Evolutionary conservation across 306 rosid genomes (phyloP), one percentile per base, ranked within the genome.

Genomic region (Trifolium repens): DNA sequence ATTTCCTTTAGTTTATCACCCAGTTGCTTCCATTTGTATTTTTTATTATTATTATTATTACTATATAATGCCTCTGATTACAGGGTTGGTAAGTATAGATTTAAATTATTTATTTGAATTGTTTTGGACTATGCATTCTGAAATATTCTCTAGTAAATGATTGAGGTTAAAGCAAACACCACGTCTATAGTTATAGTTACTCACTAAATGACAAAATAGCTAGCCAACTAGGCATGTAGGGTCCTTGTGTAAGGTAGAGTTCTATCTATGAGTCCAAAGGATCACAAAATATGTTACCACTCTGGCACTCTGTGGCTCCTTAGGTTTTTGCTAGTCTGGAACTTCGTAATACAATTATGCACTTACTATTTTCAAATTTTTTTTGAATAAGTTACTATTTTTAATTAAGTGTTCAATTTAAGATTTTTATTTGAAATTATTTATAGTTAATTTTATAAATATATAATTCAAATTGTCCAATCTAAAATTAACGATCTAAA

Each of bases 151-250:
- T 47, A 2, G 68, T 70, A 55, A 52, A 68, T 68, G 73, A 69
- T 75, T 50, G 49, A 74, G 67, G 62, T 44, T 61, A 74, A 75
- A 69, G 76, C 24, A 80, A 24, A 80, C 53, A 74, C 2, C 2
- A n/a, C 66, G 71, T 55, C 54, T 75, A 42, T 60, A 10, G 63
- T 71, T 75, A 42, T 60, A 10, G 63, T 71, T 62, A 24, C 60
- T 70, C 61, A 58, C 9, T 12, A 76, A 55, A 4, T 63, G 78
- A 32, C 73, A 46, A 72, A 65, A 66, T 58, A 59, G 9, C 19
- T 67, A n/a, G 79, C 69, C 16, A 72, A 14, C 32, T 72, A 59
- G 76, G 75, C 26, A 57, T 26, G 37, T 65, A 72, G 19, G 47
- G 42, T 72, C 11, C 24, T 57, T n/a, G 7, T 26, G 47, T 39